Evolutionary conservation across 2,329 filamentous ascomycete species (phyloP), one percentile per base, ranked within the genome.

Genomic region (Penicillium corylophilum): DNA sequence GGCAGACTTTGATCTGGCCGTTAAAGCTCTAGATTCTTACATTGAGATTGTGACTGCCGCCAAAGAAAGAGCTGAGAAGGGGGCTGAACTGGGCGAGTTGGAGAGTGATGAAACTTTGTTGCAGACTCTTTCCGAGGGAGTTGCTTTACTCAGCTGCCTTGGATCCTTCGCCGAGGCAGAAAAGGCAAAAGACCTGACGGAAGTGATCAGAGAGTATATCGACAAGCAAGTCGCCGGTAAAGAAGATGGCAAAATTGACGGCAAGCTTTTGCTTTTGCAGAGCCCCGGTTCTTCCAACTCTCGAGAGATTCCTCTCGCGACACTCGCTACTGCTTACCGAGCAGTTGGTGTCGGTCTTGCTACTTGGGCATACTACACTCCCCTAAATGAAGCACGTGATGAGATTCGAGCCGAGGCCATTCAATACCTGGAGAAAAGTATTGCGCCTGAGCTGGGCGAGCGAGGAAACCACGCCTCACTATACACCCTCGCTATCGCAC

Each of bases 1-100:
- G 16, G 90, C 91, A 8, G 93, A 99, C 62, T 97, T 96, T 60
- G 90, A 96, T 50, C 77, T 97, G 44, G 92, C 92, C 1, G 86
- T 95, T 69, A 91, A 91, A 66, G 89, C 94, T 0, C 89, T 96
- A 56, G 88, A 95, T 68, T 92, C 92, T 0, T 99, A 97, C 70
- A 78, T 95, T 33, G 89, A 95, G 48, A 89, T 99, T 57, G 83
- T 96, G 49, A 87, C 86, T 55, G 88, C 88, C 66, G 90, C 87
- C 50, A 95, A 93, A 72, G 89, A 90, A 18, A 83, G 92, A 36
- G 85, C 90, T 3, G 85, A 89, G 62, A 95, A 95, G 73, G 77
- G 77, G 22, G 80, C 69, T 1, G 63, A 73, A n/a, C 68, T 64
- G 15, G 86, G 89, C 2, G 82, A 90, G 59, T 78, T 96, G 24